These are phyloP conservation scores for Phellopilus nigrolimitatus DNA, from an alignment of 1,284 basidiomycete species.

Conservation along the genomic window DNA sequence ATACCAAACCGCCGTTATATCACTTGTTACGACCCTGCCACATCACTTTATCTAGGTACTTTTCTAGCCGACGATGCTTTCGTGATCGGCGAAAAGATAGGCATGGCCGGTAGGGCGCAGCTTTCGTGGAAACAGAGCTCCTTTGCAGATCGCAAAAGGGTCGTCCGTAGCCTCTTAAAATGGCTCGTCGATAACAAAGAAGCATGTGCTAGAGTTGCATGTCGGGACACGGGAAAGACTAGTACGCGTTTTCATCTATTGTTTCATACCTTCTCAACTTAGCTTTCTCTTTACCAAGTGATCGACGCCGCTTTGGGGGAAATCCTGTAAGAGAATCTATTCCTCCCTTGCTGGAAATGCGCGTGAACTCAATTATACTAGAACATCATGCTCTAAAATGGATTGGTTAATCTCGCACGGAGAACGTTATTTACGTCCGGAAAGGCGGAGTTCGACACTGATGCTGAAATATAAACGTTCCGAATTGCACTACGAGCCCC, in stretches of 20 bases:
- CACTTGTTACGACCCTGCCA: conserved; percentile 89
- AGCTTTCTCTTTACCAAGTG: conserved; percentile 42
- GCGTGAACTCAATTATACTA: conserved; percentile 36
- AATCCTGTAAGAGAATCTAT: conserved; percentile 49
- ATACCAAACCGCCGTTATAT: conserved; percentile 63
- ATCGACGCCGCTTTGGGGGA: conserved; percentile 89
- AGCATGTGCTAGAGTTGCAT: conserved; percentile 79
- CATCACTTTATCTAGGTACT: conserved; percentile 72
- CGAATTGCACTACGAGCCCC: conserved; percentile 84
- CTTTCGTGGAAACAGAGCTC: conserved; percentile 64
- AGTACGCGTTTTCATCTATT: conserved; percentile 45
- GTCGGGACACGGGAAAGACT: conserved; percentile 95
- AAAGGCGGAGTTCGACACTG: conserved; percentile 67
- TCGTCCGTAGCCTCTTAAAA: conserved; percentile 80
- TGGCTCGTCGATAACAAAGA: conserved; percentile 92
- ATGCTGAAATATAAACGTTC: conserved; percentile 83
- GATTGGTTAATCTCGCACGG: conserved; percentile 85
- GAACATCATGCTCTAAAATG: conserved; percentile 78
- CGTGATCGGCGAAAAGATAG: conserved; percentile 71
- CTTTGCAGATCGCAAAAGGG: conserved; percentile 73
- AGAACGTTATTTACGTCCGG: conserved; percentile 67
- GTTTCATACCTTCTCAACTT: not conserved
- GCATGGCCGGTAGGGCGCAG: conserved; percentile 64
- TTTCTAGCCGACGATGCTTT: conserved; percentile 60
- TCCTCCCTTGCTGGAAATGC: not conserved